Conservation (phyloP, 176 grass and related monocot genomes). For the Aegilops sharonensis region DNA sequence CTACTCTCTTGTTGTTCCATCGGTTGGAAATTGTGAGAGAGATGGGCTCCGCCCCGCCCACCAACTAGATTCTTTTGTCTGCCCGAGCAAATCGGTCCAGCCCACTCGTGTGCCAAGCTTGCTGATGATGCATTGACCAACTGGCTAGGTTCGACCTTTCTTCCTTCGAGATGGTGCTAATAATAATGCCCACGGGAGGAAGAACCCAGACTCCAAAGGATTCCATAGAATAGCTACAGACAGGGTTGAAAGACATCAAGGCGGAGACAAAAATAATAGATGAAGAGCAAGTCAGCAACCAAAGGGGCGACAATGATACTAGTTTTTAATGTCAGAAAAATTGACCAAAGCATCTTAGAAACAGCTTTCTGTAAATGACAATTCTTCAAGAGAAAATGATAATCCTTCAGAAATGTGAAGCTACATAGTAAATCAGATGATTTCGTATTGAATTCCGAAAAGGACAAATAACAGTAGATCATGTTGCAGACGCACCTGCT, state of each 20-base stretch:
- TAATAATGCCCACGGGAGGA: not conserved
- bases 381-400: not conserved
- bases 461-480: not conserved
- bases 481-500: conserved; percentile 1
- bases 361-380: conserved; percentile 8
- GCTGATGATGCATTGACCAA: not conserved
- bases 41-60: not conserved
- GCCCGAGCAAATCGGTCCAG: not conserved
- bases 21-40: not conserved
- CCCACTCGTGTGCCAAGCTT: not conserved
- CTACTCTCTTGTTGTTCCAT: not conserved
- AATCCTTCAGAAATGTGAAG: not conserved
- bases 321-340: not conserved
- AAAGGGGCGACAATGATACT: not conserved
- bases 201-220: not conserved
- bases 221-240: not conserved
- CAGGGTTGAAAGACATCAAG: not conserved
- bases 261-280: not conserved
- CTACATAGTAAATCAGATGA: conserved; percentile 21
- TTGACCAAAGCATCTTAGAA: conserved; percentile 1
- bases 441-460: not conserved
- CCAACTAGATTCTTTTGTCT: not conserved
- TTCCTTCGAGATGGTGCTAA: not conserved
- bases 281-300: conserved; percentile 1
- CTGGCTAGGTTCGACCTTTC: not conserved